phyloP scores from a whole-genome alignment of 331 rosid species.

The Prunus yedoensis region DNA sequence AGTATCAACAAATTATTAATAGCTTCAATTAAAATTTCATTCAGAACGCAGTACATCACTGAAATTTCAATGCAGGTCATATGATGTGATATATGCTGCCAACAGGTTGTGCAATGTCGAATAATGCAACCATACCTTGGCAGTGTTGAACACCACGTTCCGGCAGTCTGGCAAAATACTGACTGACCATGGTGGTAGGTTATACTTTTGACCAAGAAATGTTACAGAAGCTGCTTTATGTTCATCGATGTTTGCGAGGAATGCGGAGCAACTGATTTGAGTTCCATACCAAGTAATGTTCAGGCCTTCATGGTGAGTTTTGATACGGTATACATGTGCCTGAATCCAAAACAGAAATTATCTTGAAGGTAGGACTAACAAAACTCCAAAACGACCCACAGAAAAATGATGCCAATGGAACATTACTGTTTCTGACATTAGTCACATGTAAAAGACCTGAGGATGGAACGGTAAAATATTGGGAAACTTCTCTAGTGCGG shows the following conservation, averaged over 20 bases:
- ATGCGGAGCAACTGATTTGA: slow-evolving; percentile 67
- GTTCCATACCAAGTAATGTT: slow-evolving; percentile 38
- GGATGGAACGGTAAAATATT: not conserved
- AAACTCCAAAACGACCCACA: not conserved
- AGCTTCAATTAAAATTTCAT: not conserved
- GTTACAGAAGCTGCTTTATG: slow-evolving; percentile 56
- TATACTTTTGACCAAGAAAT: slow-evolving; percentile 66
- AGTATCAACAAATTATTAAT: not conserved
- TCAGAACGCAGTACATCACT: no score
- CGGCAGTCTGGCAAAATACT: slow-evolving; percentile 93
- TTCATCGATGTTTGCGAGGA: slow-evolving; percentile 93
- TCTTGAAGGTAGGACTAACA: slow-evolving; percentile 14
- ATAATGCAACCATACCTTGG: slow-evolving; percentile 65
- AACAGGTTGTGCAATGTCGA: slow-evolving; percentile 6
- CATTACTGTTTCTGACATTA: not conserved
- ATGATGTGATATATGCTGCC: slow-evolving; percentile 1
- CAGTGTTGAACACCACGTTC: slow-evolving; percentile 76
- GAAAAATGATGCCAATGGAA: not conserved
- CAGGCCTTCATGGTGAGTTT: slow-evolving; percentile 31
- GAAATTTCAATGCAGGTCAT: not conserved
- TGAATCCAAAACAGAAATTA: slow-evolving; percentile 25
- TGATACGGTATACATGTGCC: slow-evolving; percentile 70
- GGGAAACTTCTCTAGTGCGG: not conserved
- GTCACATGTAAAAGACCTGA: not conserved
- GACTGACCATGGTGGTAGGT: slow-evolving; percentile 94